Base-by-base conservation (phyloP, 2,329 filamentous ascomycete species). In the Calonectria honghensis region DNA sequence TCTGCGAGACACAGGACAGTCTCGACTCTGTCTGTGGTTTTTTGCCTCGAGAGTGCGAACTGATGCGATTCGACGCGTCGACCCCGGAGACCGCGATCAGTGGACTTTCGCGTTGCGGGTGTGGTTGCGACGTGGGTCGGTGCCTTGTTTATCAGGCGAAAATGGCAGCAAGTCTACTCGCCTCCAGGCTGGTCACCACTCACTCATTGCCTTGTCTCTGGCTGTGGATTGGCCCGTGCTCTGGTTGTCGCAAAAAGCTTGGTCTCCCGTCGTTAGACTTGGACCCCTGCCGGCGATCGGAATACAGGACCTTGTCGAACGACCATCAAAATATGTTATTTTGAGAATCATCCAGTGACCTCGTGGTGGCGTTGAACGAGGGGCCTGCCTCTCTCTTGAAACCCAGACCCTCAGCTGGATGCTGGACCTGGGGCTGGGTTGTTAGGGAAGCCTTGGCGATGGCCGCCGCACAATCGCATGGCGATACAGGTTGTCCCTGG, bases 1-100 rank as follows among this genome's bases (percentile, higher is more conserved):
- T 74, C 77, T 77, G 77, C 77, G 73, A 77, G 76, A 75, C 70
- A 73, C 73, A 68, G 74, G 75, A 71, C 81, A 80, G 76, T 74
- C 76, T 79, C 78, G 73, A 73, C 73, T 75, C 70, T 68, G 72
- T 69, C 76, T 77, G 75, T 75, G 70, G 66, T 69, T 70, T 76
- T 65, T 73, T 65, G 45, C 63, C 74, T 78, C 52, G 72, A 71
- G 61, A 67, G 75, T 81, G 79, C 79, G 79, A 80, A 70, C 63
- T 72, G 73, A 77, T 81, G 79, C 80, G 77, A 79, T 79, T 75
- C 73, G 76, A 81, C 79, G 80, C 80, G 80, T 82, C 80, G 65
- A 45, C 73, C 75, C 74, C 65, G 63, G 48, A 59, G 54, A 81
- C 79, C 80, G 80, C 80, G 79, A 81, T 80, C 76, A 80, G 78